Base-by-base conservation (phyloP, 2,329 filamentous ascomycete genomes). In the Cylindrodendrum hubeiense region DNA sequence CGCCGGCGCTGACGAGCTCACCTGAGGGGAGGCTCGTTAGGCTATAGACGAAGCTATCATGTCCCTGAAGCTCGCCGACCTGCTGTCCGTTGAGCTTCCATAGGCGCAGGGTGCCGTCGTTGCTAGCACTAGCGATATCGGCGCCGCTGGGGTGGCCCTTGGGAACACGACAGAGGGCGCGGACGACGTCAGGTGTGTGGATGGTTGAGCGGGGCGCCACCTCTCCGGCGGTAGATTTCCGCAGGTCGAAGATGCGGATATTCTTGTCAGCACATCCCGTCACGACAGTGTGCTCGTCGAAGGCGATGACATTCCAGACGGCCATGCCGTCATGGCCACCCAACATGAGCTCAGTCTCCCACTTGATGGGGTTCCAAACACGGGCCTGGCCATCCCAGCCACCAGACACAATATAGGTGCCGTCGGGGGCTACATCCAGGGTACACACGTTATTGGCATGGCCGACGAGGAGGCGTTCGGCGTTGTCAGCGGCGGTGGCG, bases 21-120 rank as follows among this genome's bases (percentile, higher is more conserved):
- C 95, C 95, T 0, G 92, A 90, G 0, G 95, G 93, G 10, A 97
- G 82, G 22, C 88, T 86, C 2, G 92, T 86, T 15, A 99, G 82
- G 7, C 93, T 92, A 79, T 99, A 99, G 63, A 99, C 96, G 77
- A 97, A 99, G 76, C 91, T 97, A 62, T 97, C 94, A 74, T 99
- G 97, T 0, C 95, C 96, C 65, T 91, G 88, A 3, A 99, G 84
- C 78, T 95, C 90, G 10, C 87, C 91, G 12, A 97, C 84, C 63
- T 93, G 87, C 53, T 91, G 85, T 0, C 96, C 96, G 57, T 91
- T 88, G 26, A 97, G 76, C 37, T 91, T 96, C 92, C 95, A 99
- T 5, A 98, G 80, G 49, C 95, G 89, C 67, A 99, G 92, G 21
- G 95, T 84, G 28, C 94, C 93, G 76, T 99, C 96, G 75, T 98